Base-by-base conservation (phyloP, 2,329 filamentous ascomycete species). In the Tolypocladium tundrense region DNA sequence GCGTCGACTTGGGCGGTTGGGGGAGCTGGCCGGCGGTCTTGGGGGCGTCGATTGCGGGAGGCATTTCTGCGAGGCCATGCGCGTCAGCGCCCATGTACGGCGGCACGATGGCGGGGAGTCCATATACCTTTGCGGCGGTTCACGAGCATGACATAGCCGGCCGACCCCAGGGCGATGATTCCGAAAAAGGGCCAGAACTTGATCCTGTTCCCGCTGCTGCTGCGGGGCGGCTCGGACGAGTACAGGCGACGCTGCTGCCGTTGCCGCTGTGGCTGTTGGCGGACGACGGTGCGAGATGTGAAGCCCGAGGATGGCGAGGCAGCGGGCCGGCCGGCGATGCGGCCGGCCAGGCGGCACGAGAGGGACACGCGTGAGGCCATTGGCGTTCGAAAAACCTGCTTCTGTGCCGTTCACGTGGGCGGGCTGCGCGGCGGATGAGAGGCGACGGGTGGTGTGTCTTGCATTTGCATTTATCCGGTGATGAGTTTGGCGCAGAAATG, bases 171-270 rank as follows among this genome's bases (percentile, higher is more conserved):
- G 39, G 70, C 75, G 61, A 82, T 76, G 62, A 84, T 71, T 55
- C 72, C 68, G 52, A 79, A n/a, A 62, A 84, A 83, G 2, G 81
- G 81, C 79, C 80, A 83, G 68, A 84, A 83, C 70, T 82, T 83
- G 73, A 83, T 67, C 51, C 64, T 68, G 56, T 66, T 70, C 50
- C 67, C 64, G 31, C 70, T 69, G 42, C 68, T 66, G 13, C 66
- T 59, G 21, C 68, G 69, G 41, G 72, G 73, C 11, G 73, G 72
- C 45, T 73, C 66, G 16, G 75, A 73, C 56, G 76, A 78, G 62
- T 78, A 85, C 71, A 64, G 58, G 55, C 72, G 69, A 55, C 62
- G 63, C 31, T 37, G 31, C 31, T 35, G 48, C 11, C 31, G 19
- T 52, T 50, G 45, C 6, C 6, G 27, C 4, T 21, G 48, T 48